Evolutionary conservation across 2,329 filamentous ascomycete genomes (phyloP).

Genomic region (Colletotrichum cordylinicola): DNA sequence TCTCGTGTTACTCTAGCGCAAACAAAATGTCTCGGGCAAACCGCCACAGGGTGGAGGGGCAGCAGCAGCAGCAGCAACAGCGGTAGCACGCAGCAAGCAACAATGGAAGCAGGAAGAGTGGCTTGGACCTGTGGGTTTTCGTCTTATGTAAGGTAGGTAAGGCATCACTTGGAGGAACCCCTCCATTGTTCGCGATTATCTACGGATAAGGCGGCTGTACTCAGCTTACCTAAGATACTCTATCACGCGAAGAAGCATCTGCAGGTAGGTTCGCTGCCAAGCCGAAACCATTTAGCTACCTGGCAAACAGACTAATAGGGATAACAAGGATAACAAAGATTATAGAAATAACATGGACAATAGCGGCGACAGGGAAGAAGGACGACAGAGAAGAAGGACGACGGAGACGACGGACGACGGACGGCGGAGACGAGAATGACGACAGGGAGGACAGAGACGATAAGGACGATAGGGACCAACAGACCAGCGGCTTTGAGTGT

Average conservation of each 20-base stretch:
- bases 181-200: not conserved
- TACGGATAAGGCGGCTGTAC: not conserved
- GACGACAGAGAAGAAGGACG: not conserved
- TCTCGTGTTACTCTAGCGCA: conserved; percentile 16
- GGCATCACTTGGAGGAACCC: not conserved
- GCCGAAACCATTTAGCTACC: not conserved
- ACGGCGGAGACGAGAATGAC: no score
- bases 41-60: conserved; percentile 4
- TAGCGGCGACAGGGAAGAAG: not conserved
- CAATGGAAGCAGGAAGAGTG: not conserved
- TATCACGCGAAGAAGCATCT: not conserved
- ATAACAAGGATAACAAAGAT: not conserved
- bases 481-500: not conserved
- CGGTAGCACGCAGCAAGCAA: no score
- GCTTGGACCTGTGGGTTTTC: not conserved
- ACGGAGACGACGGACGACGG: no score
- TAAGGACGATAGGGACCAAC: not conserved
- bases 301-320: no score
- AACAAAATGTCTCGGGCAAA: conserved; percentile 16
- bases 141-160: not conserved
- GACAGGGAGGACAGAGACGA: not conserved
- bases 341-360: not conserved
- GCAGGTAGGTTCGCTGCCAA: not conserved
- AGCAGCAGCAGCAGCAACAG: not conserved
- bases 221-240: not conserved